These are phyloP conservation scores for Starmerella kuoi DNA, from an alignment of 805 yeast genomes.

Conservation along the genomic window DNA sequence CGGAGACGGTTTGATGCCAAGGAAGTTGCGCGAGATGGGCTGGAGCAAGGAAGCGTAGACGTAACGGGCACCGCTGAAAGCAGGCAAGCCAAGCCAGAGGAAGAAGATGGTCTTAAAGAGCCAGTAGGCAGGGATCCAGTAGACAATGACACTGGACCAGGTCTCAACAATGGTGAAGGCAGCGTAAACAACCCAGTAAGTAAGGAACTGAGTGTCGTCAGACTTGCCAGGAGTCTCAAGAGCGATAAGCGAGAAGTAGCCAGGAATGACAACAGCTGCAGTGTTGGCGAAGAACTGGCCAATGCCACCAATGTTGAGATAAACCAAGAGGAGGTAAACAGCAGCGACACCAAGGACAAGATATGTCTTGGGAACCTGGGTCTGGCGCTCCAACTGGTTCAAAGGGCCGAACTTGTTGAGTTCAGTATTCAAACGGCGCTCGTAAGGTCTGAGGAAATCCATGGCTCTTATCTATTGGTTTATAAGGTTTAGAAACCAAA, in stretches of 20 bases:
- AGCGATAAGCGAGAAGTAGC: slow-evolving; percentile 76
- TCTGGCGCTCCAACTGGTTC: slow-evolving; percentile 27
- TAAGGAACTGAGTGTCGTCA: slow-evolving; percentile 79
- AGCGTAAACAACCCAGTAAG: slow-evolving; percentile 98
- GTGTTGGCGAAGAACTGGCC: slow-evolving; percentile 89
- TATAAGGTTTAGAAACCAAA: too few species aligned
- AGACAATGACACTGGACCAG: slow-evolving; percentile 86
- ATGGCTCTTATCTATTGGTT: background rate
- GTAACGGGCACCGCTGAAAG: slow-evolving; percentile 70
- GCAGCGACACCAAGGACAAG: slow-evolving; percentile 55
- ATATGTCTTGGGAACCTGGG: slow-evolving; percentile 65
- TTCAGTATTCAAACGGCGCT: slow-evolving; percentile 23
- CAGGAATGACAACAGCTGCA: slow-evolving; percentile 84
- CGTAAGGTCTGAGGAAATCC: slow-evolving; percentile 13
- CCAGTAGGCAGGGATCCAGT: slow-evolving; percentile 96
- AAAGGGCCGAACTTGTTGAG: slow-evolving; percentile 28
- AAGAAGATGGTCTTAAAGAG: slow-evolving; percentile 80
- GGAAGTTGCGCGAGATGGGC: slow-evolving; percentile 40
- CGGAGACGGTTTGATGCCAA: slow-evolving; percentile 24
- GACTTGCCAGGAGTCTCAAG: slow-evolving; percentile 52
- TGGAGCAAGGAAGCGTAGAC: slow-evolving; percentile 54
- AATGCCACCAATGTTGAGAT: slow-evolving; percentile 84
- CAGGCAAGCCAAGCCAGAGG: slow-evolving; percentile 78
- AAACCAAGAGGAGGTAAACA: slow-evolving; percentile 62
- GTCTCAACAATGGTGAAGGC: slow-evolving; percentile 82